These are phyloP conservation scores for Trifolium fragiferum DNA, from an alignment of 306 rosid genomes.

Conservation along the genomic window DNA sequence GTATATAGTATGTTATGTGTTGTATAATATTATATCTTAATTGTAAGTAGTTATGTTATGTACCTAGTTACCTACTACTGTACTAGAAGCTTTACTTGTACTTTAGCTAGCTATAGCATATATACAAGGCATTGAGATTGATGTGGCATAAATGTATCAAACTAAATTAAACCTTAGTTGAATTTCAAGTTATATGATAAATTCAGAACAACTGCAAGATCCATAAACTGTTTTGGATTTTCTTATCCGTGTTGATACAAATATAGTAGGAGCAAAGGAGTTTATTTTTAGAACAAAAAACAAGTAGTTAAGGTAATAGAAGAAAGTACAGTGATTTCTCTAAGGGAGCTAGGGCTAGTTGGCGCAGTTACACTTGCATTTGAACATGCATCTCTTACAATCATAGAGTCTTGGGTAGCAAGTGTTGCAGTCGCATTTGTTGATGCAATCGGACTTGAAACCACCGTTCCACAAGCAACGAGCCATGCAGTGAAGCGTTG, in stretches of 20 bases:
- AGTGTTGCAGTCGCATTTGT: conserved; percentile 55
- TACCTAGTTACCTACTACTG: neutral
- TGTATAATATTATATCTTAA: conserved; percentile 1
- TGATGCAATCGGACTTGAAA: conserved; percentile 54
- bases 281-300: neutral
- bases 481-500: conserved; percentile 83
- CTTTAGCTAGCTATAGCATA: conserved; percentile 5
- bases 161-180: neutral
- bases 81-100: neutral
- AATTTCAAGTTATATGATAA: conserved; percentile 20
- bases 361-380: conserved; percentile 80
- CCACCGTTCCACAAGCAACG: conserved; percentile 79
- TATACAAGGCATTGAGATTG: neutral
- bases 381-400: conserved; percentile 81
- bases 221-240: conserved; percentile 28
- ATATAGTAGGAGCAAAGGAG: neutral
- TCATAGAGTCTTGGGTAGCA: conserved; percentile 59
- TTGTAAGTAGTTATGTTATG: neutral
- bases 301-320: neutral
- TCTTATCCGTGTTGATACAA: neutral
- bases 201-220: conserved; percentile 29
- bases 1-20: neutral
- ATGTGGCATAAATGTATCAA: neutral
- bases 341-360: conserved; percentile 10
- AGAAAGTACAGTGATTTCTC: neutral